Conservation (phyloP, 805 yeast species). For the Candida sithepensis region DNA sequence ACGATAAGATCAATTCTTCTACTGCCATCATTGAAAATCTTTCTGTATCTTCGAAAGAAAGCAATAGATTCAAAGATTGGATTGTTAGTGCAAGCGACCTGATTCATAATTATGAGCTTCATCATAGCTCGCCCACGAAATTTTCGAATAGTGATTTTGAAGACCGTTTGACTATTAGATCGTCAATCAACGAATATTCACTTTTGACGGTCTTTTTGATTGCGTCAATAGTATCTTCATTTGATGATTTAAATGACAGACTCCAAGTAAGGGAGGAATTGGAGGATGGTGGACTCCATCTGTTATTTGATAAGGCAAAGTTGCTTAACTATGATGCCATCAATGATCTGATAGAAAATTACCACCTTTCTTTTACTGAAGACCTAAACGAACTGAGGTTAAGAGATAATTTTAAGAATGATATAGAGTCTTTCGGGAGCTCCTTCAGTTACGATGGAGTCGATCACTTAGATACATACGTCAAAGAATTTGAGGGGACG, state of each 20-base stretch:
- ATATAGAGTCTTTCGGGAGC: neutral
- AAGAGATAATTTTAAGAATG: slow-evolving; percentile 5
- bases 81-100: slow-evolving; percentile 15
- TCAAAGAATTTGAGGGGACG: slow-evolving; percentile 24
- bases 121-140: slow-evolving; percentile 4
- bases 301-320: slow-evolving; percentile 49
- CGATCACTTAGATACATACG: slow-evolving; percentile 18
- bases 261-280: slow-evolving; percentile 58
- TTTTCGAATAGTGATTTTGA: slow-evolving; percentile 6
- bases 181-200: slow-evolving; percentile 51
- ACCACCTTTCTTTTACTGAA: slow-evolving; percentile 49
- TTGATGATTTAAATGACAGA: slow-evolving; percentile 35
- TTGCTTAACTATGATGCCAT: slow-evolving; percentile 54
- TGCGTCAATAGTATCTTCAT: slow-evolving; percentile 56
- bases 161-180: neutral
- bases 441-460: neutral
- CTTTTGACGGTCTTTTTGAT: slow-evolving; percentile 67
- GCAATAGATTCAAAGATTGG: slow-evolving; percentile 16
- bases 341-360: slow-evolving; percentile 62
- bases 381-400: slow-evolving; percentile 43
- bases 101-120: slow-evolving; percentile 8
- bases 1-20: slow-evolving; percentile 17
- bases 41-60: neutral
- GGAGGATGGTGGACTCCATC: slow-evolving; percentile 51
- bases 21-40: slow-evolving; percentile 11